phyloP scores from a whole-genome alignment of 192 early-diverging fungal genomes.

The Podila minutissima region DNA sequence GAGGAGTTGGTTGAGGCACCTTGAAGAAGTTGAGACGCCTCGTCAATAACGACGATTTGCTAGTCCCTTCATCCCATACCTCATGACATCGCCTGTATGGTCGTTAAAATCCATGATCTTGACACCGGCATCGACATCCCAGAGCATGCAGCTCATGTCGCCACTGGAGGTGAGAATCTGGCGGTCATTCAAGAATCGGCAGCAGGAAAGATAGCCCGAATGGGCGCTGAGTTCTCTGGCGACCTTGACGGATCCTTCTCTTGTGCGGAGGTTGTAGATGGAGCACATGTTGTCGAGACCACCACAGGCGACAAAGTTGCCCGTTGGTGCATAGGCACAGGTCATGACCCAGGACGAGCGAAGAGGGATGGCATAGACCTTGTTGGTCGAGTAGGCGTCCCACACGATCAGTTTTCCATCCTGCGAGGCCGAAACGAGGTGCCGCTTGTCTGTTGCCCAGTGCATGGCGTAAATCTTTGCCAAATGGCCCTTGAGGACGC shows the following conservation, averaged over 20 bases:
- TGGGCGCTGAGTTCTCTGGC: constrained; percentile 96
- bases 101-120: constrained; percentile 98
- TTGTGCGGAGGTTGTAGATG: constrained; percentile 97
- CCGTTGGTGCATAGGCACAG: constrained; percentile 98
- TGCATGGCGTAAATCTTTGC: constrained; percentile 99
- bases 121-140: constrained; percentile 99
- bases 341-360: constrained; percentile 99
- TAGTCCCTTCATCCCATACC: constrained; percentile 32
- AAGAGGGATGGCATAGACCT: constrained; percentile 98
- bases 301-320: constrained; percentile 99
- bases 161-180: constrained; percentile 96
- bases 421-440: constrained; percentile 98
- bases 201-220: constrained; percentile 98
- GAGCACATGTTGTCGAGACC: constrained; percentile 99
- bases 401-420: constrained; percentile 99
- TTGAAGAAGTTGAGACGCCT: not conserved
- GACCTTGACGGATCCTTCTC: constrained; percentile 93
- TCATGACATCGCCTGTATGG: constrained; percentile 99
- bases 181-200: constrained; percentile 95
- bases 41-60: not conserved
- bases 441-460: constrained; percentile 97
- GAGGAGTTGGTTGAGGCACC: not conserved
- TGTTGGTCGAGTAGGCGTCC: constrained; percentile 99
- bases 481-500: constrained; percentile 97
- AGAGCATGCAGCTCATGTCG: constrained; percentile 99